Evolutionary conservation across 345 rosid genomes (phyloP).

Genomic region (Anastatica hierochuntica): DNA sequence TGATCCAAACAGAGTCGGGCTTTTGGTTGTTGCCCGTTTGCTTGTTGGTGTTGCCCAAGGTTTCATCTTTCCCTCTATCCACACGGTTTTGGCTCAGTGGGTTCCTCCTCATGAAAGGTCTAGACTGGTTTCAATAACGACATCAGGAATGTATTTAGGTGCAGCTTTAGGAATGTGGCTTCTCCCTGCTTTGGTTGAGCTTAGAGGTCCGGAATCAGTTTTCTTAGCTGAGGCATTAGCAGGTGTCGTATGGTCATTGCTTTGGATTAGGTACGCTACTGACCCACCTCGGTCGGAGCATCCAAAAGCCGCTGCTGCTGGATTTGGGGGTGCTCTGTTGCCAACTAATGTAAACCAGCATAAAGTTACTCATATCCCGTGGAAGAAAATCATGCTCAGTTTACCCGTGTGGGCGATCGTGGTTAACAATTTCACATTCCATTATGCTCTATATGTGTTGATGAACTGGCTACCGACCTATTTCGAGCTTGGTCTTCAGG

Average conservation of each 20-base stretch:
- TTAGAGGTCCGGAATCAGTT: slow-evolving; percentile 78
- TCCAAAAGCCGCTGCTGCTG: slow-evolving; percentile 85
- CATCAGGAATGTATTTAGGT: slow-evolving; percentile 94
- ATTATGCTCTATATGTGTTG: slow-evolving; percentile 81
- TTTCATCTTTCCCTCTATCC: slow-evolving; percentile 92
- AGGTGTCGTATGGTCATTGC: slow-evolving; percentile 78
- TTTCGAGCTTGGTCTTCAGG: slow-evolving; percentile 80
- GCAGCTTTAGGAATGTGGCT: slow-evolving; percentile 95
- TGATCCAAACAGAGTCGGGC: slow-evolving; percentile 58
- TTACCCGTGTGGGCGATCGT: slow-evolving; percentile 90
- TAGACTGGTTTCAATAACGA: slow-evolving; percentile 89
- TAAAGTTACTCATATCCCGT: slow-evolving; percentile 60
- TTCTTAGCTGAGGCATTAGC: slow-evolving; percentile 81
- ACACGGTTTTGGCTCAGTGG: slow-evolving; percentile 97
- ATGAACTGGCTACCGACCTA: slow-evolving; percentile 98
- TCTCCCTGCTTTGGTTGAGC: slow-evolving; percentile 82
- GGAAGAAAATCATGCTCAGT: slow-evolving; percentile 70
- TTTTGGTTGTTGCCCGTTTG: slow-evolving; percentile 69
- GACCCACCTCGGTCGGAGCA: slow-evolving; percentile 90
- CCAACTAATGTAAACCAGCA: slow-evolving; percentile 59
- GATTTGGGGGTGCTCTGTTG: slow-evolving; percentile 60
- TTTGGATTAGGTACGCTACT: slow-evolving; percentile 71
- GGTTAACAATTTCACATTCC: slow-evolving; percentile 91
- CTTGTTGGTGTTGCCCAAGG: slow-evolving; percentile 99
- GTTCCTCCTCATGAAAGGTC: slow-evolving; percentile 99